Base-by-base conservation (phyloP, 2,329 filamentous ascomycete species). In the Paracamarosporium sp. region DNA sequence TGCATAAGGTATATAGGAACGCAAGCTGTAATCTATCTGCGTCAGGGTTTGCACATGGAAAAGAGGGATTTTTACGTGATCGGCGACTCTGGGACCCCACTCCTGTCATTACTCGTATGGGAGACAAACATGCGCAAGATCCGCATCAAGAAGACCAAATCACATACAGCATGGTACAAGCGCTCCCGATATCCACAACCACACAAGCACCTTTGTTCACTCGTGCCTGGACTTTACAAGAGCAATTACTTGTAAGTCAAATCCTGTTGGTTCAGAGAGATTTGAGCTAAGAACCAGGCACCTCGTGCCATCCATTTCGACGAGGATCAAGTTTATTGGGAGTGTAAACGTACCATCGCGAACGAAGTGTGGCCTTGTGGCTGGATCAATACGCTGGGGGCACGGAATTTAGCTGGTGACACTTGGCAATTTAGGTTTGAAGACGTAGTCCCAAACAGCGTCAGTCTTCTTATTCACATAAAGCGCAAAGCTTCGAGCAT, bases 1-100 rank as follows among this genome's bases (percentile, higher is more conserved):
- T 62, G 59, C 31, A 45, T 28, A 22, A 53, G 1, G 47, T 62
- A 1, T 59, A 59, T 40, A 33, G 40, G 15, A 51, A 51, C 22
- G 22, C 54, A 17, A 35, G 28, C 11, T 48, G 47, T 13, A 60
- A 41, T 17, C 30, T 60, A 13, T 56, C 57, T 6, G 57, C 50
- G 27, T 52, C 53, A n/a, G 53, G 30, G 8, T 46, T 44, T 27
- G 22, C 41, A 25, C 20, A 53, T 27, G 54, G 54, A 1, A 36
- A 41, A 31, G 30, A 33, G 17, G 48, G 54, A 27, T 52, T 52
- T n/a, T 30, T 52, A 22, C 30, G 31, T 5, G 4, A 15, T 12
- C 3, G 24, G 15, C 44, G 44, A 25, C 12, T 8, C 9, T 28
- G 30, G 6, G 35, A 55, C 20, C 44, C 53, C 12, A 43, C 5